Conservation (phyloP, 2,329 filamentous ascomycete genomes). For the Plectosphaerella sp. region DNA sequence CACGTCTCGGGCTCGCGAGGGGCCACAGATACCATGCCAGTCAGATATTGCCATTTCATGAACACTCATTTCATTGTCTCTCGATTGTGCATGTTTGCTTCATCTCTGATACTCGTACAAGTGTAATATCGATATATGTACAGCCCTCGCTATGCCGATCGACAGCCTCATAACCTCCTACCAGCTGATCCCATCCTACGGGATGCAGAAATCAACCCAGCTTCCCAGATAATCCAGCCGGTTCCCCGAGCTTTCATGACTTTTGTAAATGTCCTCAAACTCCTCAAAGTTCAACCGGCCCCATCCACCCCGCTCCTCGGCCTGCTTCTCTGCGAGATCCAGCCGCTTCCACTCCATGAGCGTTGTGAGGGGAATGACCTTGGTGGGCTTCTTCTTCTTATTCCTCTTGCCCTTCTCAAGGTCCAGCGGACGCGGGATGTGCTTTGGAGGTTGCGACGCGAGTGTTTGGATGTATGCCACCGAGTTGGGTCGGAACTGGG, state of each 20-base stretch:
- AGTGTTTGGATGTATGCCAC: conserved; percentile 7
- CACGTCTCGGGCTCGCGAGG: too few species aligned
- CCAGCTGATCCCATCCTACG: conserved; percentile 27
- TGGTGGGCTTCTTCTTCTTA: background rate
- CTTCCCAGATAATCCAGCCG: conserved; percentile 76
- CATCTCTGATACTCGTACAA: too few species aligned
- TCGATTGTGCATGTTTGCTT: too few species aligned
- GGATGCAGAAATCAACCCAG: conserved; percentile 83
- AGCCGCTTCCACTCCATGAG: conserved; percentile 50
- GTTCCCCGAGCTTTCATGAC: conserved; percentile 57
- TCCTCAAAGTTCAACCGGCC: conserved; percentile 75
- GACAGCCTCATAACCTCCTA: too few species aligned
- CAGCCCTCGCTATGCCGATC: too few species aligned
- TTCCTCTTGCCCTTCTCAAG: background rate
- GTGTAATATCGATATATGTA: too few species aligned
- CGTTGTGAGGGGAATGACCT: background rate
- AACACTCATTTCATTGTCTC: too few species aligned
- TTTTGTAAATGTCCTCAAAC: conserved; percentile 71
- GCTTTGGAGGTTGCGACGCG: background rate
- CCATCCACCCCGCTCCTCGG: conserved; percentile 68
- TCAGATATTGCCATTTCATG: too few species aligned
- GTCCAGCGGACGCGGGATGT: background rate
- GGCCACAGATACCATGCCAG: too few species aligned
- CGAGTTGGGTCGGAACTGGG: conserved; percentile 63
- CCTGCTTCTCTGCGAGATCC: conserved; percentile 63